Evolutionary conservation across 306 rosid species (phyloP).

Genomic region (Senna siamea): DNA sequence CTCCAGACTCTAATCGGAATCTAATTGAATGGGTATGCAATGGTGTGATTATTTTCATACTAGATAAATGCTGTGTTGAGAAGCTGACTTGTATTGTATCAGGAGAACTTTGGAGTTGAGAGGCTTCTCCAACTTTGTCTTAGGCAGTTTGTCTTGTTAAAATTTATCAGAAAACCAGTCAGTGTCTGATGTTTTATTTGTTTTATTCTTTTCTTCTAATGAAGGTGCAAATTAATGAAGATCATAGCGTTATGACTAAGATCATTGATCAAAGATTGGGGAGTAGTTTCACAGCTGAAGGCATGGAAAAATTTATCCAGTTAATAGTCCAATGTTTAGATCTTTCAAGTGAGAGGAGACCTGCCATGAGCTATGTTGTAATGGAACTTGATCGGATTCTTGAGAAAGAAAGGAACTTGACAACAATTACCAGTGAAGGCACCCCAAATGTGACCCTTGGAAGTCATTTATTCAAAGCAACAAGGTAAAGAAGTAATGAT

Average conservation of each 20-base stretch:
- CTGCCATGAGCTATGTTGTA: constrained; percentile 74
- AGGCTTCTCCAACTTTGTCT: neutral
- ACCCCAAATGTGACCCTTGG: constrained; percentile 78
- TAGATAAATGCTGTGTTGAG: neutral
- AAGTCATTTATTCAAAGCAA: constrained; percentile 69
- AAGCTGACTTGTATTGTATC: neutral
- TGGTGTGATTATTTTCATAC: neutral
- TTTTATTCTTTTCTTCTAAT: constrained; percentile 20
- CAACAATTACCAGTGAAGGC: constrained; percentile 89
- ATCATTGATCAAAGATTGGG: constrained; percentile 71
- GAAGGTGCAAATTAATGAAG: constrained; percentile 61
- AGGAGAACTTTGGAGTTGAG: neutral
- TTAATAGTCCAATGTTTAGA: constrained; percentile 61
- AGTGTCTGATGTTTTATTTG: constrained; percentile 8
- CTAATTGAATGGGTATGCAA: constrained; percentile 75
- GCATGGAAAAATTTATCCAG: constrained; percentile 66
- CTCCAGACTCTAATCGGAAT: constrained; percentile 52
- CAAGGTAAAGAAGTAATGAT: constrained; percentile 43
- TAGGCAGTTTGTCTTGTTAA: neutral
- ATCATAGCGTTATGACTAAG: constrained; percentile 40
- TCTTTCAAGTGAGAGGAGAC: constrained; percentile 80
- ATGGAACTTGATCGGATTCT: constrained; percentile 77
- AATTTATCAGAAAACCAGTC: neutral
- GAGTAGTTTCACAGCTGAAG: constrained; percentile 79
- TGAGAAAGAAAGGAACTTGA: constrained; percentile 83